These are phyloP conservation scores for Plenodomus biglobosus DNA, from an alignment of 2,329 filamentous ascomycete genomes.

Conservation along the genomic window DNA sequence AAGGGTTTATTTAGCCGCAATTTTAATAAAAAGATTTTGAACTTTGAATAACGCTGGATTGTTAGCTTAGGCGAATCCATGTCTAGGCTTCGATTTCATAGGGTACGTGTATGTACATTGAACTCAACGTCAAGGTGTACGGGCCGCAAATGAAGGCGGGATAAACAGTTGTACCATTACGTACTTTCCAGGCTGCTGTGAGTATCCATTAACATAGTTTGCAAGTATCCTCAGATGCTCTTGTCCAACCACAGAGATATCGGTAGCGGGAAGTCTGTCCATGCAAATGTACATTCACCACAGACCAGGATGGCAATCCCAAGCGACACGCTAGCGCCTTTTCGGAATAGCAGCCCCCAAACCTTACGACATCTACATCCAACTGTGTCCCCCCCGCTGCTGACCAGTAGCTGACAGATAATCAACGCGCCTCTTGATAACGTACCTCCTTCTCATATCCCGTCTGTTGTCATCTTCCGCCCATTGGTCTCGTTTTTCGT, in stretches of 20 bases:
- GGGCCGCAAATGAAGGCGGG: too few relatives aligned
- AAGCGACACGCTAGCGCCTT: not conserved
- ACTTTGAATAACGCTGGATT: too few relatives aligned
- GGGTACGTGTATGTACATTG: too few relatives aligned
- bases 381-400: not conserved
- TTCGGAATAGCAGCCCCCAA: not conserved
- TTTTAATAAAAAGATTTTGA: too few relatives aligned
- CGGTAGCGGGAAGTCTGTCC: not conserved
- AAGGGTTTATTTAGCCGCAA: too few relatives aligned
- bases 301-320: not conserved
- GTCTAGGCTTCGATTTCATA: too few relatives aligned
- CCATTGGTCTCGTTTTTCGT: not conserved
- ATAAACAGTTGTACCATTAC: too few relatives aligned
- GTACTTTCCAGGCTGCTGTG: not conserved
- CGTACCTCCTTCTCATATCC: not conserved
- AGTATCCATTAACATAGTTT: not conserved
- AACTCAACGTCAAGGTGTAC: too few relatives aligned
- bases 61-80: too few relatives aligned
- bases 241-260: too few relatives aligned
- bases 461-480: not conserved
- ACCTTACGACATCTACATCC: not conserved
- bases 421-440: not conserved
- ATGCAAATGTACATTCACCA: not conserved
- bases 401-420: not conserved
- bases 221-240: not conserved